phyloP scores from a whole-genome alignment of 2,329 filamentous ascomycete genomes.

The Polychaeton citri region DNA sequence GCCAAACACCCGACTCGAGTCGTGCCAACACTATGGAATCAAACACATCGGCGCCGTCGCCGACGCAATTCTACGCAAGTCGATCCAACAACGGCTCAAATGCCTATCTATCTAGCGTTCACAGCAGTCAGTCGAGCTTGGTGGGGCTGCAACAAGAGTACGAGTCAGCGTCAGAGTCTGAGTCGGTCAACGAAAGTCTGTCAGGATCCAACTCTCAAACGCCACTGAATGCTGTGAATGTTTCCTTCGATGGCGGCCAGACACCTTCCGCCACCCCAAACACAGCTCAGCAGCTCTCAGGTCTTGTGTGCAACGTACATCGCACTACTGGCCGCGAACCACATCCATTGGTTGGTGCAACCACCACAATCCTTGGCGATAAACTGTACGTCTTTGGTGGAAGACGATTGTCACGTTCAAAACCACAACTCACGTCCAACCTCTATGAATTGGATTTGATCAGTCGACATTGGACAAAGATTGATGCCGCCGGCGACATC shows the following conservation, averaged over 20 bases:
- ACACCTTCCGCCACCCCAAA: slow-evolving; percentile 23
- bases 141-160: slow-evolving; percentile 27
- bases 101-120: slow-evolving; percentile 27
- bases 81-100: slow-evolving; percentile 21
- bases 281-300: slow-evolving; percentile 46
- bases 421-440: slow-evolving; percentile 75
- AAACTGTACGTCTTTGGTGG: slow-evolving; percentile 96
- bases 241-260: background rate
- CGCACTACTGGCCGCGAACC: slow-evolving; percentile 85
- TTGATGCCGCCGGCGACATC: slow-evolving; percentile 71
- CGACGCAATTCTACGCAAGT: slow-evolving; percentile 26
- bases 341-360: slow-evolving; percentile 82
- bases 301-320: slow-evolving; percentile 55
- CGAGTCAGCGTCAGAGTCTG: slow-evolving; percentile 25
- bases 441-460: slow-evolving; percentile 90
- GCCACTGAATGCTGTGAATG: background rate
- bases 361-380: slow-evolving; percentile 87
- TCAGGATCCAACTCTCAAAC: background rate
- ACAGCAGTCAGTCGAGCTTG: slow-evolving; percentile 34
- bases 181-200: slow-evolving; percentile 14
- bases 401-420: slow-evolving; percentile 68
- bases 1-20: slow-evolving; percentile 28
- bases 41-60: slow-evolving; percentile 29
- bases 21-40: slow-evolving; percentile 35
- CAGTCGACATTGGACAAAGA: slow-evolving; percentile 79